These are phyloP conservation scores for Filobasidium uniguttulatum DNA, from an alignment of 1,284 basidiomycete genomes.

Conservation along the genomic window DNA sequence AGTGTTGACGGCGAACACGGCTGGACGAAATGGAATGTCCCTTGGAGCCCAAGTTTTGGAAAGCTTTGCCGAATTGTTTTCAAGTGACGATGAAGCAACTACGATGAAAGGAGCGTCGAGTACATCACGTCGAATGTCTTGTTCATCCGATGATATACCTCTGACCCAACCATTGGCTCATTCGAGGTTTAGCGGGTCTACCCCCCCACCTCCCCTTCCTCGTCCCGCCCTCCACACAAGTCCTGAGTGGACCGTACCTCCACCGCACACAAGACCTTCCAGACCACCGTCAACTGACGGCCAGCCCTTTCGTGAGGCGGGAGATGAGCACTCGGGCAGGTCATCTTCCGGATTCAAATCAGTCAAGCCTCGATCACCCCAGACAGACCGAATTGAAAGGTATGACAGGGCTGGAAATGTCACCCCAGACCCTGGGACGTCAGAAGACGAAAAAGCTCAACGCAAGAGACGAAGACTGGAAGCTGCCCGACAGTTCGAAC, in stretches of 20 bases:
- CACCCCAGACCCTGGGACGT: neutral
- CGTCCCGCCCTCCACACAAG: neutral
- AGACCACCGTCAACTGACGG: neutral
- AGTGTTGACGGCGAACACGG: constrained; percentile 6
- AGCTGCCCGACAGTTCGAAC: no score
- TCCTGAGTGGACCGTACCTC: neutral
- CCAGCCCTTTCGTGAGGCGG: constrained; percentile 15
- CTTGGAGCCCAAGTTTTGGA: constrained; percentile 6
- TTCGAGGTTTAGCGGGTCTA: neutral
- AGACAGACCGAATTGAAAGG: neutral
- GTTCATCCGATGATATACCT: constrained; percentile 5
- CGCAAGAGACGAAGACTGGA: neutral
- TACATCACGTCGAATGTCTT: neutral
- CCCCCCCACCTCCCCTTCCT: neutral
- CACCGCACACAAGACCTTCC: neutral
- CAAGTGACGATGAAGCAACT: neutral
- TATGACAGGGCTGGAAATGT: neutral
- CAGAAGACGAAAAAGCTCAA: neutral
- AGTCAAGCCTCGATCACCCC: neutral
- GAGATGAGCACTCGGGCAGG: constrained; percentile 10
- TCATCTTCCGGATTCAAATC: constrained; percentile 5
- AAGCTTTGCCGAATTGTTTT: constrained; percentile 6
- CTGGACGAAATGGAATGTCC: constrained; percentile 2
- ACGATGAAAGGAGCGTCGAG: neutral
- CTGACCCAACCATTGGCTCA: constrained; percentile 11